Evolutionary conservation across 495 filamentous ascomycete species (phyloP), one percentile per base, ranked within the genome.

Genomic region (Tuber magnatum): DNA sequence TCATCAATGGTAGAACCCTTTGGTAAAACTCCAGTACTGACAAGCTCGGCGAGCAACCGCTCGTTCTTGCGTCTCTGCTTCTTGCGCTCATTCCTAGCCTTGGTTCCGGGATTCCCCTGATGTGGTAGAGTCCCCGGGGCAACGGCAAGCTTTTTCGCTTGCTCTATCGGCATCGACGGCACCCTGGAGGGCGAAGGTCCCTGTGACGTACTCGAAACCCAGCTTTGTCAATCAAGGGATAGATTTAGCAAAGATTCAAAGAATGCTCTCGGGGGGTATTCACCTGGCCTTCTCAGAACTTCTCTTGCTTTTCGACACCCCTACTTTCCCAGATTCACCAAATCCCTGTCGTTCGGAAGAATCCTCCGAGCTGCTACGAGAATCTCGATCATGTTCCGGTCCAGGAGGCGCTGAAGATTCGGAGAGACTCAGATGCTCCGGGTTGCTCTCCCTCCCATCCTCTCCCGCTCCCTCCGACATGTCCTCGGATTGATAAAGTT

Each of bases 21-120:
- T 20, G 69, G 76, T 16, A 81, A 65, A 20, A 76, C 32, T 1
- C 79, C 76, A 16, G 44, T 28, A 28, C 72, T 61, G 39, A 75
- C 61, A 35, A 81, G 70, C 35, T 61, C 71, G 16, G 68, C 69
- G 22, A 81, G 72, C 5, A 65, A 20, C 14, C 56, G 28, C 56
- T 20, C 28, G 12, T 35, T 65, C 28, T 79, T 77, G 22, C 73
- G 42, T 7, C 72, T 56, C 41, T 78, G 70, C 51, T 69, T 82
- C 48, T 79, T 82, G 69, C 80, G 80, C 18, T 73, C 71, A n/a
- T 81, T 81, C 46, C 80, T 79, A 39, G 74, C 74, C 39, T 69
- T 77, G 3, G 80, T 82, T 42, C 72, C 61, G 14, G 28, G 28
- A 44, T 69, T 77, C 2, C 72, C 77, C 35, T 76, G 72, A 51